Conservation (phyloP, 805 yeast species). For the Torulaspora microellipsoides region DNA sequence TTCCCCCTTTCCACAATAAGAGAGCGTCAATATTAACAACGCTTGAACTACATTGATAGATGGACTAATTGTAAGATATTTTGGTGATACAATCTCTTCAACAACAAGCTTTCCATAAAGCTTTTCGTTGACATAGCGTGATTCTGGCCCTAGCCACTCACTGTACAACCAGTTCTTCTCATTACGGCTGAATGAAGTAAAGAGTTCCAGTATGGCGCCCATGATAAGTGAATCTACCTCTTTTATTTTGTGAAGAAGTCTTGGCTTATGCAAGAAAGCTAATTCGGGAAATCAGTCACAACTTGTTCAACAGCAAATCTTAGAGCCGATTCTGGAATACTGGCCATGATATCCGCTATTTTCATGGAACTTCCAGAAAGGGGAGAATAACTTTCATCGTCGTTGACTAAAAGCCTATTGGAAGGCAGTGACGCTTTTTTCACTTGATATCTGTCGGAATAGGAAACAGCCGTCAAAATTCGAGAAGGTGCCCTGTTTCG, state of each 20-base stretch:
- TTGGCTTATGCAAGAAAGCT: conserved; percentile 8
- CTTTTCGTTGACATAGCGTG: conserved; percentile 5
- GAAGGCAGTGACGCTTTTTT: not conserved
- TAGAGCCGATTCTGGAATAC: not conserved
- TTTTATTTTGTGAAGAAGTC: conserved; percentile 1
- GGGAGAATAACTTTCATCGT: not conserved
- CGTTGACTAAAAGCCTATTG: not conserved
- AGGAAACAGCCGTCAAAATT: not conserved
- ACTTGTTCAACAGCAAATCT: conserved; percentile 3
- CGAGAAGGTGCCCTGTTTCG: not conserved
- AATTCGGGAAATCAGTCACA: conserved; percentile 9
- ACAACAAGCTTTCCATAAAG: conserved; percentile 8
- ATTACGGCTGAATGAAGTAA: conserved; percentile 3
- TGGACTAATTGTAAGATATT: conserved; percentile 3
- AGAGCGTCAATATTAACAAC: conserved; percentile 2
- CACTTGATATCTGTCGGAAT: not conserved
- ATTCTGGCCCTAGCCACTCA: conserved; percentile 10
- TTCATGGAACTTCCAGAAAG: not conserved
- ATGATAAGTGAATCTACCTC: conserved; percentile 7
- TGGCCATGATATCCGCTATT: not conserved
- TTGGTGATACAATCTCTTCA: conserved; percentile 8
- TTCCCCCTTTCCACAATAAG: conserved; percentile 12
- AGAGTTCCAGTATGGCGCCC: conserved; percentile 7
- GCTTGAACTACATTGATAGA: conserved; percentile 9
- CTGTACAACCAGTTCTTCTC: not conserved